A percentile compares a stretch with the other conserved stretches of the same genome.
Conservation (phyloP, 2,329 filamentous ascomycete genomes). For the Bipolaris gigantea region DNA sequence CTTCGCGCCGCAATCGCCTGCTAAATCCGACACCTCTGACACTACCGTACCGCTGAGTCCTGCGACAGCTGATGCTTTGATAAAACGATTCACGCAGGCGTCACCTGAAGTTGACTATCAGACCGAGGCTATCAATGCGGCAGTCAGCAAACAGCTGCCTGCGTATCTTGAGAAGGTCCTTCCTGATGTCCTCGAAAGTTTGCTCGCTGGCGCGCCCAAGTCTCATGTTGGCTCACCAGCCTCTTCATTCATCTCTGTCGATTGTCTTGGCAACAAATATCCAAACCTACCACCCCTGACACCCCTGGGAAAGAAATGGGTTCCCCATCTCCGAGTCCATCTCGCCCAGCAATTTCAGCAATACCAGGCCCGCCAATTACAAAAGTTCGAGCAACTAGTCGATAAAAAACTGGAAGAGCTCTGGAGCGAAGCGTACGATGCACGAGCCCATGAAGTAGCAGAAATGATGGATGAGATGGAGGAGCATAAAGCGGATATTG, state of each 20-base stretch:
- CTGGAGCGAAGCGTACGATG: not conserved
- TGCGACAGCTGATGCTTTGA: constrained; percentile 2
- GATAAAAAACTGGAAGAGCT: not conserved
- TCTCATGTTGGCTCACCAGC: not conserved
- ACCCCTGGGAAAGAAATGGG: not conserved
- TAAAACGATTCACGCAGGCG: not conserved
- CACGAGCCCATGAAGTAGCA: constrained; percentile 1
- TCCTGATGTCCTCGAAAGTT: not conserved
- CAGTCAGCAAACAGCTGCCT: not conserved
- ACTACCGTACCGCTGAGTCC: constrained; percentile 14
- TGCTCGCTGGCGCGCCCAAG: not conserved
- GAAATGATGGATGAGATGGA: constrained; percentile 5
- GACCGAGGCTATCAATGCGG: not conserved
- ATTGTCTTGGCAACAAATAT: not conserved
- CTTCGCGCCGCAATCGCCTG: constrained; percentile 1
- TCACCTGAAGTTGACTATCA: not conserved
- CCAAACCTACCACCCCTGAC: constrained; percentile 6
- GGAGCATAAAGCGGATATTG: constrained; percentile 3
- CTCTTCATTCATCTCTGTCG: not conserved
- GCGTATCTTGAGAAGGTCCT: not conserved
- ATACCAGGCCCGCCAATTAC: constrained; percentile 4
- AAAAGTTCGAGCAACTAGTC: constrained; percentile 4
- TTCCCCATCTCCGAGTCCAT: constrained; percentile 7
- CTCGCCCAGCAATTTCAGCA: constrained; percentile 7
- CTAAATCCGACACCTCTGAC: constrained; percentile 9